Evolutionary conservation across 352 stramenopile genomes (phyloP).

Genomic region (Phytophthora citrophthora): DNA sequence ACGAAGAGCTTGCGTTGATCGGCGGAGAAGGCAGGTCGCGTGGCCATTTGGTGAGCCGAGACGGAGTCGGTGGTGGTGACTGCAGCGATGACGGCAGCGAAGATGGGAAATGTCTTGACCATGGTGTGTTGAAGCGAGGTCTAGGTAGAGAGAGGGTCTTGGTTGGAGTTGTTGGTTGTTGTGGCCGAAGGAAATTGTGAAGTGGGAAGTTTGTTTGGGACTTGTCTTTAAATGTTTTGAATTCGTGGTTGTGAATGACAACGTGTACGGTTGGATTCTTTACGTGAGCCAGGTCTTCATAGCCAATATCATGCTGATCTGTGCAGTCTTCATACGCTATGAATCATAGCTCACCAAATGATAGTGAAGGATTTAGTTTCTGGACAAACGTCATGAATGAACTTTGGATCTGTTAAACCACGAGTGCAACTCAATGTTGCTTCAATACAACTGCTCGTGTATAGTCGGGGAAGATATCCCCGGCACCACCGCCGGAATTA

Average conservation of each 20-base stretch:
- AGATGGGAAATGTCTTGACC: constrained; percentile 21
- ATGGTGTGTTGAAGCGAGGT: not conserved
- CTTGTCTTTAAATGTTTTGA: no score
- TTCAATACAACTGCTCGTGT: not conserved
- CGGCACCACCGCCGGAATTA: constrained; percentile 12
- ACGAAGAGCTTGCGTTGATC: constrained; percentile 29
- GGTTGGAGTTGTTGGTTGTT: not conserved
- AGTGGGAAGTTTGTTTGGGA: not conserved
- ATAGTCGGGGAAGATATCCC: constrained; percentile 8
- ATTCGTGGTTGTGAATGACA: no score
- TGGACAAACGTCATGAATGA: no score
- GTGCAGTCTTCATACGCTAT: no score
- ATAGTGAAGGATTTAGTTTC: no score
- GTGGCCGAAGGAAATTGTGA: not conserved
- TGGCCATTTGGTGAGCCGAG: constrained; percentile 19
- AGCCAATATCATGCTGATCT: no score
- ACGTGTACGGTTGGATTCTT: not conserved
- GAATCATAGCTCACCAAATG: no score
- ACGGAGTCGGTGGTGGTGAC: constrained; percentile 12
- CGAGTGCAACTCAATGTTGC: not conserved
- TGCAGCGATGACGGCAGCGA: constrained; percentile 13
- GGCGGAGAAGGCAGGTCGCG: constrained; percentile 17
- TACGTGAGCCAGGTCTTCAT: no score
- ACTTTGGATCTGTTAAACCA: constrained; percentile 1
- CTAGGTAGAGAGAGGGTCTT: not conserved